A percentile compares a stretch with the other conserved stretches of the same genome.
phyloP scores from a whole-genome alignment of 495 filamentous ascomycete genomes.

The Hapsidospora chrysogenum region DNA sequence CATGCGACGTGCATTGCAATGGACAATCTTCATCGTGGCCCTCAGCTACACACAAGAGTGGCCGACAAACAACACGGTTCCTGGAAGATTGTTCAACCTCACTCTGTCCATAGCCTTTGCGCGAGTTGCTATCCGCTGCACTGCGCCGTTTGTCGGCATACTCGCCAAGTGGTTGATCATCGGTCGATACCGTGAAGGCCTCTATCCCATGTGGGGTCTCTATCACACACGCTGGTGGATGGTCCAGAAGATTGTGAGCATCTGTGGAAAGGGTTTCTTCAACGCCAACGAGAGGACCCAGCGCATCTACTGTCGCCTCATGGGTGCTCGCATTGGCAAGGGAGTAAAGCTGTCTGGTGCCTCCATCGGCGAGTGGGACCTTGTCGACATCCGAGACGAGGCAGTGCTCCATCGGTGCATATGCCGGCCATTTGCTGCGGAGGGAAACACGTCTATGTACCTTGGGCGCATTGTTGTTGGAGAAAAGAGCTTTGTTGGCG shows the following conservation, averaged over 20 bases:
- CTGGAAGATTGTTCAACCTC: conserved; percentile 18
- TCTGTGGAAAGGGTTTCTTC: conserved; percentile 23
- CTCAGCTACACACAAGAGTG: conserved; percentile 11
- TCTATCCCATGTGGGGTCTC: conserved; percentile 30
- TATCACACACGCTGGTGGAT: conserved; percentile 35
- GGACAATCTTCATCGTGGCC: conserved; percentile 19
- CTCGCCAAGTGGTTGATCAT: conserved; percentile 27
- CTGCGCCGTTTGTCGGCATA: conserved; percentile 19
- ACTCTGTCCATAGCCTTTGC: conserved; percentile 15
- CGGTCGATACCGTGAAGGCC: conserved; percentile 21
- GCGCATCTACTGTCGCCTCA: conserved; percentile 20
- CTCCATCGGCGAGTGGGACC: conserved; percentile 25
- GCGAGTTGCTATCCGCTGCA: conserved; percentile 9
- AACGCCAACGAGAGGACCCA: conserved; percentile 13
- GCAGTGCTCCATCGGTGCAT: conserved; percentile 19
- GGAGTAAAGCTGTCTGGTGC: conserved; percentile 16
- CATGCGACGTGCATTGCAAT: conserved; percentile 18
- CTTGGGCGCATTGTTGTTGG: conserved; percentile 24
- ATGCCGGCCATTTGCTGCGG: conserved; percentile 25
- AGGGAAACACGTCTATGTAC: conserved; percentile 29
- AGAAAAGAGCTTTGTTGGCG: conserved; percentile 15
- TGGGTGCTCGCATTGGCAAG: conserved; percentile 25
- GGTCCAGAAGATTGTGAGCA: conserved; percentile 21
- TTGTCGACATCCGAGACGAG: conserved; percentile 23
- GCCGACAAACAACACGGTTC: conserved; percentile 9